Base-by-base conservation (phyloP, 176 grass and related monocot species). In the Cymbopogon citratus region DNA sequence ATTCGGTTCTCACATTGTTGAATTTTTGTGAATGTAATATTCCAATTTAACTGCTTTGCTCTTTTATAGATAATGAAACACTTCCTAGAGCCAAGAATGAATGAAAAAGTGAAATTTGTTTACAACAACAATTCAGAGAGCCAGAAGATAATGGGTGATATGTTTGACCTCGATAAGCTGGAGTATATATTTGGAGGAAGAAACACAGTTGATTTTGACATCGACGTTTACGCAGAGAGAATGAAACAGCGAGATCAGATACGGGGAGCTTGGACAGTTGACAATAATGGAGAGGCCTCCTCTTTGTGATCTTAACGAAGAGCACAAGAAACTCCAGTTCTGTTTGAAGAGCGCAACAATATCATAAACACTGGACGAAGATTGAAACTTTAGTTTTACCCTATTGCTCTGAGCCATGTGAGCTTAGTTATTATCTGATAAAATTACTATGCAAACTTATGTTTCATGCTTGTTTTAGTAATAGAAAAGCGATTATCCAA, bases 21-120 rank as follows among this genome's bases (percentile, higher is more conserved):
- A 49, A 1, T 49, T 49, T 18, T 49, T 49, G 15, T 51, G 48
- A 52, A 19, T 19, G 1, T 19, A 52, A 1, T 21, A 52, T 52
- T 19, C 48, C 6, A 7, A 52, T 52, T 52, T 52, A 19, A 52
- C 5, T 2, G 5, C 2, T 52, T 16, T 19, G 0, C 48, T 52
- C 16, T 19, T 25, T 25, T 49, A 7, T 45, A 85, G 87, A 35
- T 89, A 43, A 48, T 85, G 3, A 81, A 81, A 56, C 56, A 44
- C 5, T 85, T 89, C 61, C 19, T 85, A 13, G 82, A 89, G 51
- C 70, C 74, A 18, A 44, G 45, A 25, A 71, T 83, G 60, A 76
- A 71, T 15, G 80, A 89, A 13, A 85, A 85, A 59, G 82, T 85
- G 35, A 85, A 66, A 72, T 89, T 89, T 85, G 83, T 85, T 14